Base-by-base conservation (phyloP, 1,284 basidiomycete species). In the Somion occarium region DNA sequence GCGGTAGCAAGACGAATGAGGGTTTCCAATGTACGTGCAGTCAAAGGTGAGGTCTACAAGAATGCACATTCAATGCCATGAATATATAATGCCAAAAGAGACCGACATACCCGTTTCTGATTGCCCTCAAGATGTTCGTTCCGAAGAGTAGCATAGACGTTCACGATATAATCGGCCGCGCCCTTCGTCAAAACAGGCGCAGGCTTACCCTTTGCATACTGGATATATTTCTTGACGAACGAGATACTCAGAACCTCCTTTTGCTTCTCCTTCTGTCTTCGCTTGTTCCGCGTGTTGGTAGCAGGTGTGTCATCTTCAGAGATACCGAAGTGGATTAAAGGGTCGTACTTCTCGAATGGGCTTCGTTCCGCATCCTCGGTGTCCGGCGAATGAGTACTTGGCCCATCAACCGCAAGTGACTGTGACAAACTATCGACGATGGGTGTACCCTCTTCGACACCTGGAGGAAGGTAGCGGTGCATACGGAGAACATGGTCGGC, bases 181-280 rank as follows among this genome's bases (percentile, higher is more conserved):
- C 90, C 93, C 67, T 94, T 89, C 2, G 93, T 95, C 53, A 99
- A 73, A 24, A 80, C 83, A 1, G 97, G 97, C 60, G 90, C 79
- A 45, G 85, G 79, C 60, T 88, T 85, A 69, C 81, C 89, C 73
- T 98, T 99, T 48, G 97, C 91, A 66, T 98, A 98, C 70, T 99
- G 96, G 50, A 99, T 91, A 67, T 97, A 99, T 73, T 98, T 99
- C 71, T 99, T 99, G 66, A 99, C 85, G 65, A 99, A 99, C 3
- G 86, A 74, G 55, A 98, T 93, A 57, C 87, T 93, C 43, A 99
- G 77, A 34, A 99, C 87, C 69, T 99, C 93, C 55, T 80, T 79
- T 67, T 86, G 82, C 62, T 82, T 83, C 62, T 79, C 78, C 63
- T 76, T 79, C 45, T 73, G 71, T 55, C 79, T 79, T 53, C 78